Conservation (phyloP, 257 asterid species). For the Cynanchum wilfordii region DNA sequence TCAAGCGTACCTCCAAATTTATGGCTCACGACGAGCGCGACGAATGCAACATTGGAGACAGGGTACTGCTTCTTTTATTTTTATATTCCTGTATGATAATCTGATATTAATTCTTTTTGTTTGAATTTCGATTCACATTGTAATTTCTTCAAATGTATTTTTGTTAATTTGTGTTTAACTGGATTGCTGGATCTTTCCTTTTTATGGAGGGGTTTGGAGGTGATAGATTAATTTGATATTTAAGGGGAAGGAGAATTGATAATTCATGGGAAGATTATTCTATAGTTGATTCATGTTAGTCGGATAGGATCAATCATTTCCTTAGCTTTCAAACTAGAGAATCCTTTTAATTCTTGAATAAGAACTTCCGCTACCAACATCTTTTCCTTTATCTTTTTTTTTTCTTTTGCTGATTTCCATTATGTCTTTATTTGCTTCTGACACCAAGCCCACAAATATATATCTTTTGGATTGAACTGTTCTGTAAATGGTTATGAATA, state of each 20-base stretch:
- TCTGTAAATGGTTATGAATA: too few species aligned
- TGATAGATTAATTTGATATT: background rate
- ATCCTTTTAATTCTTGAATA: too few species aligned
- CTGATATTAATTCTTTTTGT: background rate
- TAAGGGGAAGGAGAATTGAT: background rate
- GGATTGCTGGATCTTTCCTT: background rate
- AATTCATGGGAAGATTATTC: background rate
- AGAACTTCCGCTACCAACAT: too few species aligned
- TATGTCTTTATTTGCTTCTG: too few species aligned
- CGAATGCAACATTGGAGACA: slow-evolving; percentile 73
- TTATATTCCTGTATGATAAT: background rate
- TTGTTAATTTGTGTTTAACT: background rate
- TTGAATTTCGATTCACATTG: background rate
- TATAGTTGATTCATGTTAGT: too few species aligned
- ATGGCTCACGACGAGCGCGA: slow-evolving; percentile 86
- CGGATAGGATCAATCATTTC: too few species aligned
- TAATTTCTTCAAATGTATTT: background rate
- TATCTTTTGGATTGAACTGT: too few species aligned
- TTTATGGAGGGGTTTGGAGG: background rate
- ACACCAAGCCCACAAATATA: too few species aligned
- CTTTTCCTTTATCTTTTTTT: too few species aligned
- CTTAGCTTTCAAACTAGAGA: too few species aligned
- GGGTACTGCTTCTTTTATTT: slow-evolving; percentile 29
- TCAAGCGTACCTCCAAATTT: slow-evolving; percentile 87
- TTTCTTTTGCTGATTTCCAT: too few species aligned